Base-by-base conservation (phyloP, 2,329 filamentous ascomycete species). In the Exophiala lecanii-corni region DNA sequence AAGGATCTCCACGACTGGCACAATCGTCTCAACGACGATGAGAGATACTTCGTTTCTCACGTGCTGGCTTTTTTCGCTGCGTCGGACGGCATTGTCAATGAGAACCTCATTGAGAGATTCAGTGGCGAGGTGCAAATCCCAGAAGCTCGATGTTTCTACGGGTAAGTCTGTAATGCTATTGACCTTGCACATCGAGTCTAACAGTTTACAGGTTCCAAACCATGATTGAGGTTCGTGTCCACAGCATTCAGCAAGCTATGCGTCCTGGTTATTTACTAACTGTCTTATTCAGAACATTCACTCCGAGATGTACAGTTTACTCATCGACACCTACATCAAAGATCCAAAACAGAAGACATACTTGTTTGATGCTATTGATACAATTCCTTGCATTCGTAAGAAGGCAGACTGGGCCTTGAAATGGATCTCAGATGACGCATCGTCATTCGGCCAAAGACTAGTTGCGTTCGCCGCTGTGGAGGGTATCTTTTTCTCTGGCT, bases 1-100 rank as follows among this genome's bases (percentile, higher is more conserved):
- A 98, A 98, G 75, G 92, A 98, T 68, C 78, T 97, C 47, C 87
- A 96, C 75, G 92, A 98, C 75, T 98, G 92, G 92, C 94, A 95
- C 79, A 94, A 96, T 77, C 84, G 84, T 59, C 74, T 98, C 58
- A 98, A 86, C 64, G 86, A 96, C 57, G 92, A 98, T 61, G 92
- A 98, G 77, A 85, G 88, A 61, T 98, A 86, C 79, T 98, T 98
- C 73, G 81, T 98, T 69, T 97, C 92, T 17, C 92, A 96, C 71
- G 92, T 98, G 57, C 83, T 98, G 54, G 92, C 92, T 57, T 98
- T 98, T 81, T 98, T 98, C 68, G 92, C 92, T 57, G 92, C 92
- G 18, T 98, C 92, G 0, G 92, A 98, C 62, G 92, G 92, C 63
- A 98, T 98, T 56, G 92, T 98, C 76, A 98, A 98, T 66, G 92